Evolutionary conservation across 768 basidiomycete genomes (phyloP), one percentile per base, ranked within the genome.

Genomic region (Tylopilus sp.): DNA sequence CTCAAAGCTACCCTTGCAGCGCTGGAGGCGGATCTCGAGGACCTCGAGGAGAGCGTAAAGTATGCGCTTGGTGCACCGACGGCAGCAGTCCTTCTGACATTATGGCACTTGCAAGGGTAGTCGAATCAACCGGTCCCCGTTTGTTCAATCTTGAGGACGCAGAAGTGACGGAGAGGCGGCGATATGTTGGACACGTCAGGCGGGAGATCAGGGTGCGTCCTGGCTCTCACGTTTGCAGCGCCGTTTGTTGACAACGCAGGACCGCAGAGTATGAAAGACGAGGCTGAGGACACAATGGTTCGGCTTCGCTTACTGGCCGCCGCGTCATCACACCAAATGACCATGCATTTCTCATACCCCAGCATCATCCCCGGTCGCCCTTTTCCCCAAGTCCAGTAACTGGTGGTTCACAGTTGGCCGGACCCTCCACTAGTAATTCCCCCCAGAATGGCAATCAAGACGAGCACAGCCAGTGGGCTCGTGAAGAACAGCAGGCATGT

Each of bases 31-130:
- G 95, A 98, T 71, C 66, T 95, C 21, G 91, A 93, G 53, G 93
- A 93, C 65, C 71, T 98, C n/a, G 94, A 97, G 44, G 91, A 92
- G 63, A 93, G 91, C 62, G 94, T 98, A 40, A 85, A 82, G 90
- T 91, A 67, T 57, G 79, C 65, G 1, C 44, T 36, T 36, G 5
- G 6, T 18, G n/a, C 36, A 18, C 7, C n/a, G 7, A 7, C 8
- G n/a, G 36, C 31, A 31, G 7, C 36, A 36, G 36, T 36, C 45
- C 15, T 48, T 21, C 21, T 53, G 44, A 53, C 45, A 6, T 36
- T 51, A 53, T 31, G 52, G 36, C 6, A 50, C 50, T 45, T 15
- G 48, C 33, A 60, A 93, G 91, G 66, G 89, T 93, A 38, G 90
- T 97, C 1, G 95, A 95, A 64, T 80, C 82, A 11, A 87, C 84